Evolutionary conservation across 352 stramenopile species (phyloP), one percentile per base, ranked within the genome.

Genomic region (Pythium grandisporangium): DNA sequence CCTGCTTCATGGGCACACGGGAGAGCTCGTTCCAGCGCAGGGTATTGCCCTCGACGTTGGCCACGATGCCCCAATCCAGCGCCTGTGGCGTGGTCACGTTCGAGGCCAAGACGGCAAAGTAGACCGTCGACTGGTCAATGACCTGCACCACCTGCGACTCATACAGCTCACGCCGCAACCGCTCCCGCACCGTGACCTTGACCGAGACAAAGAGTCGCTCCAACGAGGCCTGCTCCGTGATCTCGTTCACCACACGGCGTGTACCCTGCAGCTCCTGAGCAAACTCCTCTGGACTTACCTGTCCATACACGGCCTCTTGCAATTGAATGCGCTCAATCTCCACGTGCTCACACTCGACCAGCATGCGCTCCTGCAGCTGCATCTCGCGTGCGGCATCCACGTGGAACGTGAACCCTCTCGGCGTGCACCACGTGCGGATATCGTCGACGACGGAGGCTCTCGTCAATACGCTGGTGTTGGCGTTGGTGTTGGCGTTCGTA

Each of bases 191-290:
- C 1, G 49, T 57, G 7, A 37, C 42, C 37, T 57, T 57, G 17
- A 57, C 37, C 7, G 49, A 57, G 1, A 57, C 37, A 20, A 51
- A 51, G n/a, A 57, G 42, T 17, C 49, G 49, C 25, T 57, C 49
- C 12, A 57, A 23, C 12, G 49, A 46, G 13, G 49, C 42, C 17
- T 47, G 24, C 13, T 51, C 42, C 22, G 36, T 48, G 37, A 57
- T 57, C 42, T 47, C 42, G 37, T 46, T 57, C 6, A 42, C 21
- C 21, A 57, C 42, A 8, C 20, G 24, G 20, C 49, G 49, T 17
- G 41, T 43, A 13, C 42, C 49, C 14, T 22, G 42, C 17, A 57
- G n/a, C 32, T 57, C 49, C 21, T 51, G 19, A 14, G 30, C 27
- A 25, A 57, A 57, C 37, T 57, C 49, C 6, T 21, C 37, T 3